Conservation (phyloP, 208 protist species). For the Acanthamoeba quina region DNA sequence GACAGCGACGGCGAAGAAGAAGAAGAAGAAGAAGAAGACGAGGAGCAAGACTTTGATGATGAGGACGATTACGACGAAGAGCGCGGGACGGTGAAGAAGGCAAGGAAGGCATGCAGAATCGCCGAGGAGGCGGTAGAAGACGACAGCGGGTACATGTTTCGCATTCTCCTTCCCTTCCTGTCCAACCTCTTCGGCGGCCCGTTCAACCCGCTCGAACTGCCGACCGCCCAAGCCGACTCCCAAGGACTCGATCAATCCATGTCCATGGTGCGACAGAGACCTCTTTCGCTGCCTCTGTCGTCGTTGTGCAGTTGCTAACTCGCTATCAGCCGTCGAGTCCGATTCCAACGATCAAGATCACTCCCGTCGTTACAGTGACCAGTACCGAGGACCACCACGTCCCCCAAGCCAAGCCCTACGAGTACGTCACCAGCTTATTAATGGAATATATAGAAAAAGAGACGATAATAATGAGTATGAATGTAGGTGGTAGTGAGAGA, state of each 20-base stretch:
- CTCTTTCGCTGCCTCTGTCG: background rate
- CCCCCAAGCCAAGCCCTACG: background rate
- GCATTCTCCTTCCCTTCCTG: constrained; percentile 61
- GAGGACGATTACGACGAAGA: background rate
- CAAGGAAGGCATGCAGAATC: background rate
- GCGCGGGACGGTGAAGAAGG: background rate
- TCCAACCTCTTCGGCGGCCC: constrained; percentile 66
- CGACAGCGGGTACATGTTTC: constrained; percentile 16
- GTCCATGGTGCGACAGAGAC: background rate
- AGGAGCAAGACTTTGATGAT: background rate
- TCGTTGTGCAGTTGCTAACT: background rate
- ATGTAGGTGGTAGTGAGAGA: no score
- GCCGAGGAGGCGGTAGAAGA: background rate
- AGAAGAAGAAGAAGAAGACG: background rate
- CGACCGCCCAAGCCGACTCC: background rate
- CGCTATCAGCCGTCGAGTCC: background rate
- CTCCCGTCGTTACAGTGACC: background rate
- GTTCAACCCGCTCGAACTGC: constrained; percentile 65
- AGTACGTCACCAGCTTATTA: background rate
- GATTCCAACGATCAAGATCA: background rate
- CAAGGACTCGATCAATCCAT: background rate
- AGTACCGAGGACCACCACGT: background rate
- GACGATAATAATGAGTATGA: no score
- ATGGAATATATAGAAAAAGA: background rate
- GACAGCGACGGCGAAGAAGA: background rate